Conservation (phyloP, 441 rosid genomes). For the Macaranga tanarius region DNA sequence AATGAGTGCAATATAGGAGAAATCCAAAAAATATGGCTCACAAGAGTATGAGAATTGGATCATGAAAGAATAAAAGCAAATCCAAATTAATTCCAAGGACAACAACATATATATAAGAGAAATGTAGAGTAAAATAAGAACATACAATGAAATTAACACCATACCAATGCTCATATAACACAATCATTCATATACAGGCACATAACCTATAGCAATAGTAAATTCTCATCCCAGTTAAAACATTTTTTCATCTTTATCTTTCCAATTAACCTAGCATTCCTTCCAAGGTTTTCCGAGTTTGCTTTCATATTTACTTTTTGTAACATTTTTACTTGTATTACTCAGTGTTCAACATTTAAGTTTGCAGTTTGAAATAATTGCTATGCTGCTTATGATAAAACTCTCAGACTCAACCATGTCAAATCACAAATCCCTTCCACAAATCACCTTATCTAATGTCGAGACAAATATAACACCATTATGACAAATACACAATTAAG, state of each 20-base stretch:
- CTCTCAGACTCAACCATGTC: neutral
- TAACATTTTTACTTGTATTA: too few relatives aligned
- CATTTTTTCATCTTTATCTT: neutral
- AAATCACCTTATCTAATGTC: neutral
- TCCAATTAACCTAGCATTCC: neutral
- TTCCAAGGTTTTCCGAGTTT: neutral
- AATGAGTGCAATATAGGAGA: constrained; percentile 22
- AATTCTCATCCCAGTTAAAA: constrained; percentile 1
- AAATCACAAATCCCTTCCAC: neutral
- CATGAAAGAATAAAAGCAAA: constrained; percentile 4
- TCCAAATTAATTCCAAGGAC: neutral
- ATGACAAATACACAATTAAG: neutral
- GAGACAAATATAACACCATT: neutral
- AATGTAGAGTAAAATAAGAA: neutral
- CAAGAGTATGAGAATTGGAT: constrained; percentile 12
- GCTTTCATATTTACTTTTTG: neutral
- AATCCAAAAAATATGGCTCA: neutral
- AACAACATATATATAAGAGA: neutral
- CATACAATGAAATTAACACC: neutral
- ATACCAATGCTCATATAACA: neutral
- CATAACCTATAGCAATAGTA: neutral
- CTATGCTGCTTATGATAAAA: constrained; percentile 2
- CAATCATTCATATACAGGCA: neutral
- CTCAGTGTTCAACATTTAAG: neutral
- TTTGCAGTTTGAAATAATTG: neutral